Conservation (phyloP, 768 basidiomycete species). For the Lentinus brumalis region DNA sequence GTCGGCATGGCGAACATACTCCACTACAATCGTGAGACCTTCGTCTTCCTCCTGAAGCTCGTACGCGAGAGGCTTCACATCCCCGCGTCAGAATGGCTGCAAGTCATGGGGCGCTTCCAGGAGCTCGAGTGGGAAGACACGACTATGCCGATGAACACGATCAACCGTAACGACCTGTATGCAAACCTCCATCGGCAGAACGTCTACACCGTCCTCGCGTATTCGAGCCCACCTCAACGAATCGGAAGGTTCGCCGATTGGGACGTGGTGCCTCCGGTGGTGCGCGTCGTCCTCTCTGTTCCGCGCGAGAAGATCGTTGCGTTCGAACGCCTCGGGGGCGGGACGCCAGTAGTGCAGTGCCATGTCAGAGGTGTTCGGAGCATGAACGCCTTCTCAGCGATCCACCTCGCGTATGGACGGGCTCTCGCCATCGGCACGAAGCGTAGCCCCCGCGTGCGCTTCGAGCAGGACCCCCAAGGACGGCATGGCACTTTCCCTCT, state of each 20-base stretch:
- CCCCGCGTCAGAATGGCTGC: conserved; percentile 41
- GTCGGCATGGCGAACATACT: conserved; percentile 27
- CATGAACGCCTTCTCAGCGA: conserved; percentile 31
- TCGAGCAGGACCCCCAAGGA: conserved; percentile 20
- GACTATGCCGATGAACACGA: conserved; percentile 29
- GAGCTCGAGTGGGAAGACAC: conserved; percentile 27
- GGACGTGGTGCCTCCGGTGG: conserved; percentile 24
- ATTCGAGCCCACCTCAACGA: no score
- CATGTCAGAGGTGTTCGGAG: conserved; percentile 22
- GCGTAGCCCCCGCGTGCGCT: conserved; percentile 7
- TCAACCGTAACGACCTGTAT: conserved; percentile 50
- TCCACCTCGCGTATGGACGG: conserved; percentile 25
- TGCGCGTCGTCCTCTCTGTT: conserved; percentile 39
- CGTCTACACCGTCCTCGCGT: no score
- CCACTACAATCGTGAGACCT: conserved; percentile 52
- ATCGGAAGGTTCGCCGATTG: no score
- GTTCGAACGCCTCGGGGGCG: conserved; percentile 22
- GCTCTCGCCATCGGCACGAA: conserved; percentile 12
- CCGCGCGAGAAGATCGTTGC: conserved; percentile 33
- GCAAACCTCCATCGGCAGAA: conserved; percentile 39
- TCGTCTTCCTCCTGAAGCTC: conserved; percentile 45
- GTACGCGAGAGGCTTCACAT: conserved; percentile 38
- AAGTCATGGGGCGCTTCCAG: conserved; percentile 40
- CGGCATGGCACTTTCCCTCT: conserved; percentile 18
- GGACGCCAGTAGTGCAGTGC: conserved; percentile 31